Evolutionary conservation across 208 protist genomes (phyloP), one percentile per base, ranked within the genome.

Genomic region (Wallacemonas sp.): DNA sequence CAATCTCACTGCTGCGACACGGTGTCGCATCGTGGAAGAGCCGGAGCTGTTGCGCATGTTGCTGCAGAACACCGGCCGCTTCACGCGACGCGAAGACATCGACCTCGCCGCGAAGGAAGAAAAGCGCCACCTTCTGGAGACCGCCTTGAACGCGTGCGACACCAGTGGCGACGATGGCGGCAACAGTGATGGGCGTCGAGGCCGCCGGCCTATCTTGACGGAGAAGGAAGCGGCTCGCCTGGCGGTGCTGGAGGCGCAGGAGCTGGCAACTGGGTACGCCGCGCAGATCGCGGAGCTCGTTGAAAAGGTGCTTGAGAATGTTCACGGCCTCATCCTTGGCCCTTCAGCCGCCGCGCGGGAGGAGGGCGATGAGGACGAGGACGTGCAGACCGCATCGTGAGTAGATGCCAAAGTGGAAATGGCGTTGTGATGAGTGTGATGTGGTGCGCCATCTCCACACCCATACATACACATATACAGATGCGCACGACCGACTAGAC

Each of bases 201-300:
- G 31, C 1, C 34, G 44, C 27, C 5, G 14, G 53, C 45, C 24
- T n/a, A 11, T 68, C 2, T 46, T 69, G 33, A 70, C 62, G 14
- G 61, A 69, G 69, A n/a, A 15, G 33, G 65, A 70, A 47, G 62
- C 72, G 26, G 42, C 28, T 39, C 30, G 14, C 31, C 22, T 45
- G 15, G 67, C 53, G 34, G 51, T 24, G 15, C 38, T 54, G 22
- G 51, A 58, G 27, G 51, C 39, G 6, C 38, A 56, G 31, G 51
- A 58, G 38, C 53, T 63, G 67, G 75, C 71, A 33, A 74, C 60
- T 5, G 78, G 70, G 45, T 81, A 87, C 60, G 79, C 78, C 2
- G 68, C 69, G 38, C 84, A 94, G 64, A 86, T 89, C 38, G 82
- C 84, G 0, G 80, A 84, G 36, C 26, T 94, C 30, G 84, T 94